These are phyloP conservation scores for Holtermanniella nyarrowii DNA, from an alignment of 768 basidiomycete genomes.

Conservation along the genomic window DNA sequence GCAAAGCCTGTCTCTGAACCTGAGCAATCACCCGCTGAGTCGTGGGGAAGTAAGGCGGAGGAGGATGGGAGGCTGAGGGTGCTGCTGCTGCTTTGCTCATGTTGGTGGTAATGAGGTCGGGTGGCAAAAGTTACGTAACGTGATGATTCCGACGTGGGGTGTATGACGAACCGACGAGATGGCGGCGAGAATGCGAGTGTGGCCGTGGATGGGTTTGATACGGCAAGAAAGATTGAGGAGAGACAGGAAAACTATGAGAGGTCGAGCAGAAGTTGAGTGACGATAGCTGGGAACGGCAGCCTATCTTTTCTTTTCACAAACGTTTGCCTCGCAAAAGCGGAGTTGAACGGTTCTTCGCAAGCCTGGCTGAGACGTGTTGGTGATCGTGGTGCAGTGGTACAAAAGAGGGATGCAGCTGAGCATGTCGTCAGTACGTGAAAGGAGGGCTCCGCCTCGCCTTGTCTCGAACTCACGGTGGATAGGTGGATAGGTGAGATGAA, in stretches of 20 bases:
- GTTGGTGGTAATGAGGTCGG: neutral
- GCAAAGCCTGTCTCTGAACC: no score
- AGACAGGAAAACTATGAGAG: no score
- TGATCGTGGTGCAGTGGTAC: no score
- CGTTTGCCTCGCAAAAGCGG: no score
- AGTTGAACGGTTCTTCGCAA: no score
- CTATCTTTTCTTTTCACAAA: no score
- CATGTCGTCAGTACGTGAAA: neutral
- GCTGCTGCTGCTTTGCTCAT: neutral
- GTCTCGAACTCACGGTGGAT: neutral
- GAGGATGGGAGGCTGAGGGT: neutral
- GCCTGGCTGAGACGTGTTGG: no score
- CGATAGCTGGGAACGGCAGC: no score
- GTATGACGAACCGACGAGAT: neutral
- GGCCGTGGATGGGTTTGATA: neutral
- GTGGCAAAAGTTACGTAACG: no score
- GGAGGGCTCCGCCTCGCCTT: no score
- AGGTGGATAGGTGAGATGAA: neutral
- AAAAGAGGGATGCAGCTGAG: neutral
- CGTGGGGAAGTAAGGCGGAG: neutral
- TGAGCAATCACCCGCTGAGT: no score
- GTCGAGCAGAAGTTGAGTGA: no score
- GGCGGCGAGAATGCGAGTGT: neutral
- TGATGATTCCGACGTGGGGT: neutral
- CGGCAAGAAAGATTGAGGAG: neutral